Conservation (phyloP, 2,329 filamentous ascomycete species). For the Penicillium griseofulvum region DNA sequence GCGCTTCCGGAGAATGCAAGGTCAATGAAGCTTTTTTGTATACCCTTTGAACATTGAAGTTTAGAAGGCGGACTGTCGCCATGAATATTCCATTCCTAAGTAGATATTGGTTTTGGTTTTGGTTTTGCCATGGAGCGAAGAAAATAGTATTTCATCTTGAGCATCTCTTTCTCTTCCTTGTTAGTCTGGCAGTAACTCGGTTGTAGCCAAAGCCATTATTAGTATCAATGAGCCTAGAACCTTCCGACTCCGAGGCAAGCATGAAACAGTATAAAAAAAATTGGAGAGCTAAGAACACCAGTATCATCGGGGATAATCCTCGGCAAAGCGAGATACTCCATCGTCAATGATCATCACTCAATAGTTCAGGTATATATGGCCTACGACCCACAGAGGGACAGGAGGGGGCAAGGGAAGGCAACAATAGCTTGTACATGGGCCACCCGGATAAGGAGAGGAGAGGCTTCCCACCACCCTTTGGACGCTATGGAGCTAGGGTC, state of each 20-base stretch:
- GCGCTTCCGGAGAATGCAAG: constrained; percentile 68
- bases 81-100: neutral
- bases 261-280: neutral
- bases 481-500: neutral
- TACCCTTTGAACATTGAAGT: neutral
- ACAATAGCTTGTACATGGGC: neutral
- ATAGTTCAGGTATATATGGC: neutral
- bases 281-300: neutral
- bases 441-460: neutral
- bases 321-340: neutral
- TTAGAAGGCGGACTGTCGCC: neutral
- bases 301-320: neutral
- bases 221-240: neutral
- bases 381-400: neutral
- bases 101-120: neutral
- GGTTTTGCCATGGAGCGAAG: neutral
- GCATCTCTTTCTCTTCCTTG: neutral
- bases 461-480: neutral
- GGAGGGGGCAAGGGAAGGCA: neutral
- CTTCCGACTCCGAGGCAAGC: neutral
- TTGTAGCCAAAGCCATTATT: neutral
- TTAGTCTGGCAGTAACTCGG: neutral
- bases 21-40: constrained; percentile 15
- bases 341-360: neutral
- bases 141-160: neutral